Conservation (phyloP, 768 basidiomycete genomes). For the Baorangia bicolor region DNA sequence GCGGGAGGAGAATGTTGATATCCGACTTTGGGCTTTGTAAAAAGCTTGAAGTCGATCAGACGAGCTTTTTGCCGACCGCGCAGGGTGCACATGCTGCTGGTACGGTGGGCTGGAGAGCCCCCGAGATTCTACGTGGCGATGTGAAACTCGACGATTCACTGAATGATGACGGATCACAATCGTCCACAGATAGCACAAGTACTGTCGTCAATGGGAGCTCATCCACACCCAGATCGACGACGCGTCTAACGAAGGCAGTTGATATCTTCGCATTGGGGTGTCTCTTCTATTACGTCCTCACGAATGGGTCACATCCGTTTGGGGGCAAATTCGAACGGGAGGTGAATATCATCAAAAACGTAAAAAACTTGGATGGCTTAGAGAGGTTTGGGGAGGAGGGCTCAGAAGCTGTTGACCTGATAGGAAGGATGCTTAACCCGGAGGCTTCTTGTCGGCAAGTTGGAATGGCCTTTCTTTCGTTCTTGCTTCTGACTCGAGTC, state of each 20-base stretch:
- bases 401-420: conserved; percentile 83
- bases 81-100: conserved; percentile 89
- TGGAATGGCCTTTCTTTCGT: not conserved
- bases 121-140: conserved; percentile 92
- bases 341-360: conserved; percentile 86
- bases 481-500: conserved; percentile 2
- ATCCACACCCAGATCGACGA: conserved; percentile 34
- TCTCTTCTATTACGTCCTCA: conserved; percentile 90
- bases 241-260: conserved; percentile 88
- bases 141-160: conserved; percentile 84
- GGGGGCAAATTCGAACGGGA: conserved; percentile 93
- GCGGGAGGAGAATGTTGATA: conserved; percentile 78
- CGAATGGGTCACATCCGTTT: conserved; percentile 89
- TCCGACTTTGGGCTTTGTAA: conserved; percentile 98
- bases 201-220: conserved; percentile 38
- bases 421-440: conserved; percentile 72
- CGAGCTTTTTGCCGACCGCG: conserved; percentile 90
- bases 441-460: conserved; percentile 74
- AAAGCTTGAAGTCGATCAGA: conserved; percentile 93
- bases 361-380: conserved; percentile 66
- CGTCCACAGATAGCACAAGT: conserved; percentile 62
- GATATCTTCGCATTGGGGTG: conserved; percentile 97
- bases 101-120: conserved; percentile 96
- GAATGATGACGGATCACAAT: conserved; percentile 62
- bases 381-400: conserved; percentile 91